These are phyloP conservation scores for Suillus plorans DNA, from an alignment of 768 basidiomycete species.

Conservation along the genomic window DNA sequence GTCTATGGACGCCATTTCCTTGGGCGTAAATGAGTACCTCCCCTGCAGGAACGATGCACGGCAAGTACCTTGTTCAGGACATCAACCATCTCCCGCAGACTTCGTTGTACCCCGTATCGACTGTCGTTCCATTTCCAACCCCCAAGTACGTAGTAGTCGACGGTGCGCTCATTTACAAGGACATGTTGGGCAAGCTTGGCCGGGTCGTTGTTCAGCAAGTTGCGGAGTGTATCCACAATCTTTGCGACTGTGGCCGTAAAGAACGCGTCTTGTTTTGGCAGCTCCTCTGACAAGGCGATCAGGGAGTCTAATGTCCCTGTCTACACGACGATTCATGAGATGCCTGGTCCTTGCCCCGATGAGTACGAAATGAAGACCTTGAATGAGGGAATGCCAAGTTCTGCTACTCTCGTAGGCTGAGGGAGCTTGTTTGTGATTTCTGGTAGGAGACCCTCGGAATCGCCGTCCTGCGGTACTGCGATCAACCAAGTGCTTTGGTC, in stretches of 20 bases:
- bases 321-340: slow-evolving; percentile 39
- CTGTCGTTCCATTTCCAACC: slow-evolving; percentile 94
- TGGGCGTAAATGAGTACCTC: slow-evolving; percentile 17
- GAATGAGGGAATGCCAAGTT: slow-evolving; percentile 80
- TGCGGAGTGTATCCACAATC: slow-evolving; percentile 90
- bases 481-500: slow-evolving; percentile 96
- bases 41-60: not conserved
- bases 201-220: slow-evolving; percentile 86
- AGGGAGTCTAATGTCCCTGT: slow-evolving; percentile 92
- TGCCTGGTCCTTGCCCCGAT: slow-evolving; percentile 6
- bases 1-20: slow-evolving; percentile 97
- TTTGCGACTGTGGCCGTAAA: slow-evolving; percentile 90
- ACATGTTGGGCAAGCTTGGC: slow-evolving; percentile 72
- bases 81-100: slow-evolving; percentile 84
- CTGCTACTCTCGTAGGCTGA: slow-evolving; percentile 53
- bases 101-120: slow-evolving; percentile 81
- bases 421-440: slow-evolving; percentile 64
- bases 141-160: slow-evolving; percentile 77
- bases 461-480: slow-evolving; percentile 82
- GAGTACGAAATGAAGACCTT: slow-evolving; percentile 58
- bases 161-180: slow-evolving; percentile 73
- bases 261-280: slow-evolving; percentile 87
- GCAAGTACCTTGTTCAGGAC: slow-evolving; percentile 73
- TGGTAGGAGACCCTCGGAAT: slow-evolving; percentile 71
- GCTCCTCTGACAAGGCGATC: slow-evolving; percentile 84